Conservation (phyloP, 2,329 filamentous ascomycete species). For the Aspergillus sp. region DNA sequence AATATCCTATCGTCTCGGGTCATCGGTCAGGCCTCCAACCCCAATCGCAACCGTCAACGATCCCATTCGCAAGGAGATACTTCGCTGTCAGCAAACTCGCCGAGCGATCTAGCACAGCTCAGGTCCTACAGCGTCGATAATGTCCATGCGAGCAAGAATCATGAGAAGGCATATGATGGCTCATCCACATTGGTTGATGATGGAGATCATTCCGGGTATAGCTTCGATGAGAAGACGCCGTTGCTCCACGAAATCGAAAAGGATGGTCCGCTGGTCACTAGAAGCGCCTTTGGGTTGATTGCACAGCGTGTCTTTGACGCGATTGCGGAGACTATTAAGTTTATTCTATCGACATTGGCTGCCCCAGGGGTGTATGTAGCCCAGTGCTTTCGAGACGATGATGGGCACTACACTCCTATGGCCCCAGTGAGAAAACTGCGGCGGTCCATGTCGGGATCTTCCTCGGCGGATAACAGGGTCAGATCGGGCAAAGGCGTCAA, state of each 20-base stretch:
- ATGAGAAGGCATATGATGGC: conserved; percentile 24
- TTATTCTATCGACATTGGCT: conserved; percentile 72
- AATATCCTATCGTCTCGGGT: conserved; percentile 88
- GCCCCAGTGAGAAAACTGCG: conserved; percentile 63
- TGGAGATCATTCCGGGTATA: conserved; percentile 23
- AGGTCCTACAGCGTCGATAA: conserved; percentile 41
- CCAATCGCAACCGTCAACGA: conserved; percentile 46
- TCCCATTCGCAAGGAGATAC: conserved; percentile 50
- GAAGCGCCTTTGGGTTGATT: conserved; percentile 46
- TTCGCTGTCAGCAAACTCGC: conserved; percentile 22
- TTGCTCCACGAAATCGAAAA: conserved; percentile 49
- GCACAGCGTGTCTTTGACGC: conserved; percentile 67
- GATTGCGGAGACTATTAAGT: conserved; percentile 70
- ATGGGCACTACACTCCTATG: conserved; percentile 74
- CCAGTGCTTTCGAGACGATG: conserved; percentile 75
- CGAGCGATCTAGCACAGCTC: conserved; percentile 31
- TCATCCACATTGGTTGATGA: conserved; percentile 16
- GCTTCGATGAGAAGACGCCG: conserved; percentile 64
- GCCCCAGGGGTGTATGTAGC: conserved; percentile 78
- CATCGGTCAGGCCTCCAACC: conserved; percentile 54
- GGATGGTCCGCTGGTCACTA: conserved; percentile 28
- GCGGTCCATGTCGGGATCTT: conserved; percentile 19
- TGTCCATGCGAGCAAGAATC: conserved; percentile 25
- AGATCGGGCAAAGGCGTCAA: conserved; percentile 17
- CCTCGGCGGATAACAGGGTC: conserved; percentile 14